Evolutionary conservation across 495 filamentous ascomycete genomes (phyloP), one percentile per base, ranked within the genome.

Genomic region (Penicillium simplicissimum): DNA sequence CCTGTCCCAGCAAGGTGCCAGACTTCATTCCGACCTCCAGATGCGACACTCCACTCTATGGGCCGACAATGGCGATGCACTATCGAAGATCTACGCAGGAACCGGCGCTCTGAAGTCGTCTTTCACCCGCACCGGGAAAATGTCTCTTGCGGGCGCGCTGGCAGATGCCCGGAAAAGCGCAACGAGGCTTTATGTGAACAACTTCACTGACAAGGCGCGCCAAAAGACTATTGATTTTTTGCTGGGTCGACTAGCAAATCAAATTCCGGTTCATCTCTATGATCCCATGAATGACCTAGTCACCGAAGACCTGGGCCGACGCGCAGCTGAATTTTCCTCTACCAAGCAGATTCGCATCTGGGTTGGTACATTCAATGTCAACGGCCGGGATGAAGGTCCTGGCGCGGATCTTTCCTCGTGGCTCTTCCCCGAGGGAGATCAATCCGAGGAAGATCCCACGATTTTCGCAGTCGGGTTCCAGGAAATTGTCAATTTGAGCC

Each of bases 21-120:
- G 65, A 55, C 84, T 90, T 2, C 80, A 80, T 35, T 82, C 88
- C 1, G 95, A 98, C 68, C 89, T 98, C 65, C 94, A 93, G 86
- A 86, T 90, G 72, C 81, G 92, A 36, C 95, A 98, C 75, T 92
- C 91, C 33, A 92, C 84, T 59, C 79, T 98, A 2, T 98, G 95
- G 95, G 95, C 95, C n/a, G 95, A 98, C 72, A 97, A 97, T 78
- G 95, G 95, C 33, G 95, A 98, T 79, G 87, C 92, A 14, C 76
- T 98, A 25, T 96, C 93, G 1, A 90, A 91, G 68, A 98, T 97
- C 19, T 98, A 98, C 73, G 96, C 95, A 9, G 95, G 95, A 36
- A 98, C 95, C 9, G 95, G 96, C 1, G 95, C 95, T 52, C 78
- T 98, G 40, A 97, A 97, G 67, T 92, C 91, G 10, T 97, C 94